These are phyloP conservation scores for Saccharomyces hybrid DNA, from an alignment of 1,139 yeast genomes.

Conservation along the genomic window DNA sequence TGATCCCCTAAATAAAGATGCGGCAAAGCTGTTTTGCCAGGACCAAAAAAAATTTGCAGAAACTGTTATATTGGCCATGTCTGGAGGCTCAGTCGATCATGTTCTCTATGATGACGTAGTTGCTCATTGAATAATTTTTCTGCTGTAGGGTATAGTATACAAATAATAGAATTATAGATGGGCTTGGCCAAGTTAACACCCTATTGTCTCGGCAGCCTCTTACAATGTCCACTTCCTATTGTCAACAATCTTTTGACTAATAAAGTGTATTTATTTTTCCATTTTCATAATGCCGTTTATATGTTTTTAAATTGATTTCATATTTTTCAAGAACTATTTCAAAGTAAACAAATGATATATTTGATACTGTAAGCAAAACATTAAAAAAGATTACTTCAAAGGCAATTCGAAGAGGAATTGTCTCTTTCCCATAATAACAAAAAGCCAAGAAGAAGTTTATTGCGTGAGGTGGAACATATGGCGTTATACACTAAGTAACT, in stretches of 20 bases:
- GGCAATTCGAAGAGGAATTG: too few relatives aligned
- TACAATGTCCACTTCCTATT: background rate
- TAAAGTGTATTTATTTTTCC: too few relatives aligned
- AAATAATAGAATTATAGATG: background rate
- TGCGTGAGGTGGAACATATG: too few relatives aligned
- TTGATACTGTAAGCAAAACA: too few relatives aligned
- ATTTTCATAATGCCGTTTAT: too few relatives aligned
- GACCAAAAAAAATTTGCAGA: conserved; percentile 49
- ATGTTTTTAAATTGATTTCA: too few relatives aligned
- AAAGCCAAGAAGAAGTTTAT: too few relatives aligned
- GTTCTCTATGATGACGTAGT: conserved; percentile 56
- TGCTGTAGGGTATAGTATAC: background rate
- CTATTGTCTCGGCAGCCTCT: background rate
- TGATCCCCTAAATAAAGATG: conserved; percentile 87
- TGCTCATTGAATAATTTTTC: background rate
- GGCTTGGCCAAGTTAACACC: background rate
- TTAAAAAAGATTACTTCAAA: too few relatives aligned
- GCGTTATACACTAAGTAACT: too few relatives aligned
- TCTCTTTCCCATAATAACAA: too few relatives aligned
- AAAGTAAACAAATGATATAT: too few relatives aligned
- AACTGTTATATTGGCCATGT: conserved; percentile 60
- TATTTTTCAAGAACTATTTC: too few relatives aligned
- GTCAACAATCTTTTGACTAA: background rate
- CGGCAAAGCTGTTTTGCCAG: conserved; percentile 66
- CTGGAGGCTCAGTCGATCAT: conserved; percentile 58